Percentiles rank a stretch among this genome's conserved stretches.
These are phyloP conservation scores for Talaromyces sp. DNA, from an alignment of 2,329 filamentous ascomycete genomes.

Conservation along the genomic window DNA sequence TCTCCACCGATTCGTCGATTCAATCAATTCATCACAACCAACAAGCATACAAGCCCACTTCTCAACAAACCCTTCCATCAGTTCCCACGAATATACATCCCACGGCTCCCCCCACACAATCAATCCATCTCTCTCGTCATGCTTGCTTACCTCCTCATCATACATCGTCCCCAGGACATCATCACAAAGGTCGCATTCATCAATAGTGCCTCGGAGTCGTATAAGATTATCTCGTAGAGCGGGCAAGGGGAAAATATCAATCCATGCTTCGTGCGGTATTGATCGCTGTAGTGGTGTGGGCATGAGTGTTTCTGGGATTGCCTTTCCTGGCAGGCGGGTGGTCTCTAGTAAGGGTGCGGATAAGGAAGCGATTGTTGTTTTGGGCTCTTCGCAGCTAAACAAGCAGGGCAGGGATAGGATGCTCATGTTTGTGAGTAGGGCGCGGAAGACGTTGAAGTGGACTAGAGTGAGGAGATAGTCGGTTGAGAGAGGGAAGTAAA, in stretches of 20 bases:
- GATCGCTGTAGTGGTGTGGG: slow-evolving; percentile 21
- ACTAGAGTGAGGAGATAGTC: slow-evolving; percentile 19
- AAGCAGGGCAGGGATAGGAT: slow-evolving; percentile 15
- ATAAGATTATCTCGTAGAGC: slow-evolving; percentile 27
- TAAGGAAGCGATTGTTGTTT: slow-evolving; percentile 9
- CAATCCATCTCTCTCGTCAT: slow-evolving; percentile 21
- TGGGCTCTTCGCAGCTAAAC: slow-evolving; percentile 4
- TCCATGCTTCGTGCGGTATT: slow-evolving; percentile 28
- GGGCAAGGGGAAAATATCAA: slow-evolving; percentile 28
- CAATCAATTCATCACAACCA: slow-evolving; percentile 27
- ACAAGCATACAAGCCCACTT: slow-evolving; percentile 28
- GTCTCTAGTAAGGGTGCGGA: not conserved
- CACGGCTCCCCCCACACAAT: slow-evolving; percentile 32
- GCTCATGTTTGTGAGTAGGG: slow-evolving; percentile 17
- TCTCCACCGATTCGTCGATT: slow-evolving; percentile 27
- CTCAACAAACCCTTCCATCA: slow-evolving; percentile 26
- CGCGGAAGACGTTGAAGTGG: slow-evolving; percentile 20
- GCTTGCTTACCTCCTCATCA: slow-evolving; percentile 16
- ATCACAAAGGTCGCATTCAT: slow-evolving; percentile 26
- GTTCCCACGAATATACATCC: slow-evolving; percentile 30
- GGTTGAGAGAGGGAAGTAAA: slow-evolving; percentile 12
- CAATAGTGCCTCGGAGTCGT: slow-evolving; percentile 17
- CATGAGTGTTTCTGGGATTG: not conserved
- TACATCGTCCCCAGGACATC: slow-evolving; percentile 21
- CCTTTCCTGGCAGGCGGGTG: not conserved